Base-by-base conservation (phyloP, 78 protist genomes). In the Dictyostelium citrinum region DNA sequence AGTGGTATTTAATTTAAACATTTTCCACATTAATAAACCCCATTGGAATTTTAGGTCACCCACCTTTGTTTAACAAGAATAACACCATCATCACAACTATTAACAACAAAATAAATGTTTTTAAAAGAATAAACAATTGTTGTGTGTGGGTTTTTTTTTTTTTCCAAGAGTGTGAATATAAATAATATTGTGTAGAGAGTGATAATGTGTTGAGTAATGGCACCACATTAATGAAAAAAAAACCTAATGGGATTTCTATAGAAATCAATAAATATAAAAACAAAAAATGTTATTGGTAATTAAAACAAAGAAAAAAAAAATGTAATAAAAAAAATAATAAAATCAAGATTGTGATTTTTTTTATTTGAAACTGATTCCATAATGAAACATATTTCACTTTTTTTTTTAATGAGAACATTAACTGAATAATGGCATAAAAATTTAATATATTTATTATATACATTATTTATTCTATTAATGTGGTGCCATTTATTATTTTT, bases 61-160 rank as follows among this genome's bases (percentile, higher is more conserved):
- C 75, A 67, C 75, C 37, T 39, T 29, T 67, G 22, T 12, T 67
- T 29, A 67, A 67, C 75, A 29, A 67, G 12, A 29, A 67, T 29
- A n/a, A 67, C 75, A n/a, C 75, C 75, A 67, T 67, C 37, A 67
- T 67, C 75, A 29, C 37, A 67, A 67, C 75, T 64, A 64, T 24
- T 27, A 64, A 64, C 72, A 64, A 64, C 72, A 39, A 64, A 29
- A 67, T 29, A n/a, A 67, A 29, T 29, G 37, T n/a, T 29, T 67
- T 55, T 55, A 55, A 55, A 55, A 55, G 64, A 55, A 55, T 55
- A 55, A 55, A 55, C 64, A 49, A 49, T 49, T 49, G 51, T 43
- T n/a, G n/a, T n/a, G n/a, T n/a, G n/a, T n/a, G n/a, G n/a, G n/a
- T n/a, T n/a, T n/a, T n/a, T 49, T 49, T 49, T 55, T 55, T 55